phyloP scores from a whole-genome alignment of 768 basidiomycete species.

The Lactifluus volemus region DNA sequence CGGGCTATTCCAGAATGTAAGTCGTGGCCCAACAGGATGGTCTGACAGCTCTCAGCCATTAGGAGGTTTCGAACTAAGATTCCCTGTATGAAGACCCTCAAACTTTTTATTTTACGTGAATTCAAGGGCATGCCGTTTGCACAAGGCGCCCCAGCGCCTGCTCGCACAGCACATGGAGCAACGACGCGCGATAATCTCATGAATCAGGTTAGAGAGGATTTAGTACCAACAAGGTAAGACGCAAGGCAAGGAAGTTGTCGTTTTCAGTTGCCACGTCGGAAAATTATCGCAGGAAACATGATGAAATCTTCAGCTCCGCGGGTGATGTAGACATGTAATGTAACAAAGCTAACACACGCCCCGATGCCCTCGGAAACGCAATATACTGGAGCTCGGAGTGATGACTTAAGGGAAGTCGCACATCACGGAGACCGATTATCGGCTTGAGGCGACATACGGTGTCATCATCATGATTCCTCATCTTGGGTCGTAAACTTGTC shows the following conservation, averaged over 20 bases:
- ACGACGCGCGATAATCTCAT: background rate
- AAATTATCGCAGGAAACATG: background rate
- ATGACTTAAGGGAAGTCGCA: background rate
- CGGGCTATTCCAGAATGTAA: slow-evolving; percentile 9
- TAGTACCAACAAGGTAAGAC: background rate
- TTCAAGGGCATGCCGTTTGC: background rate
- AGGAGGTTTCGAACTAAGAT: background rate
- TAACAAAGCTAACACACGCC: background rate
- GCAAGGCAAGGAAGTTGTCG: background rate
- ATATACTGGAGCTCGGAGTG: background rate
- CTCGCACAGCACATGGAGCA: background rate
- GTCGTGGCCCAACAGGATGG: slow-evolving; percentile 2
- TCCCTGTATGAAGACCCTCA: slow-evolving; percentile 7
- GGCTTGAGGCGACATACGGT: background rate
- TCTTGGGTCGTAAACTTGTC: slow-evolving; percentile 1
- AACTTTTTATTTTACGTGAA: slow-evolving; percentile 12
- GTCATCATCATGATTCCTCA: background rate
- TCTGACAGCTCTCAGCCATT: background rate
- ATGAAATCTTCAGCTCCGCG: slow-evolving; percentile 8
- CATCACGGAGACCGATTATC: slow-evolving; percentile 1
- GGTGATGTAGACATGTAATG: background rate
- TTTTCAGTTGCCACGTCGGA: slow-evolving; percentile 1
- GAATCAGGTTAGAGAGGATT: background rate
- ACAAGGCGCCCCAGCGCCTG: slow-evolving; percentile 2
- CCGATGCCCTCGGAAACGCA: background rate